Base-by-base conservation (phyloP, 306 rosid genomes). In the Cicer pinnatifidum region DNA sequence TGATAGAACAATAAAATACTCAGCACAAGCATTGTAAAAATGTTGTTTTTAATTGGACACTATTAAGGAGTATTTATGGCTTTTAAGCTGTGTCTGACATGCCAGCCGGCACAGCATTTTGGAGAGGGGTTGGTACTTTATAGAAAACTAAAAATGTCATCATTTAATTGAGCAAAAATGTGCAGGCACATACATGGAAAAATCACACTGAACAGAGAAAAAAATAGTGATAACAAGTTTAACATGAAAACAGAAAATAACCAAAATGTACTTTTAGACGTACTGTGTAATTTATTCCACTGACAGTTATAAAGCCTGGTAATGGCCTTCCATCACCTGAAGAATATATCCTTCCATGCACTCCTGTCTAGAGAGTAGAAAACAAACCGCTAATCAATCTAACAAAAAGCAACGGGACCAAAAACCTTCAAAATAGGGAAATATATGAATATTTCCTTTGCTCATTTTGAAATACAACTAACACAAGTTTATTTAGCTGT, bases 321-420 rank as follows among this genome's bases (percentile, higher is more conserved):
- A 91, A 67, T 9, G 98, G 95, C 77, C 86, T 88, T 76, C 98
- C 97, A 65, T 75, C 81, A 50, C 82, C 88, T 39, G 97, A 87
- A 81, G 97, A 89, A 82, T 84, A 88, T 53, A 94, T 83, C 71
- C 95, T 87, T 79, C 98, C 96, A 74, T 89, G 97, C 77, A 94
- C 88, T 80, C 97, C 97, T 39, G 88, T 84, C 98, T 94, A 63
- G 19, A 78, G 67, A 82, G 67, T 52, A 64, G 10, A 75, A 80
- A 78, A 61, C 81, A 82, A 71, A 72, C n/a, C 56, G 56, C 38
- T 65, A 71, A 81, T 59, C 72, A 61, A 43, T 46, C 19, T 33
- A 62, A 73, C 46, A 54, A 61, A 70, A 67, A 23, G 19, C 28
- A 61, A 47, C 8, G 53, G 77, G 6, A 75, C 44, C 57, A 17